Percentiles rank a stretch among this genome's conserved stretches.
These are phyloP conservation scores for Physcia stellaris DNA, from an alignment of 495 filamentous ascomycete genomes.

Conservation along the genomic window DNA sequence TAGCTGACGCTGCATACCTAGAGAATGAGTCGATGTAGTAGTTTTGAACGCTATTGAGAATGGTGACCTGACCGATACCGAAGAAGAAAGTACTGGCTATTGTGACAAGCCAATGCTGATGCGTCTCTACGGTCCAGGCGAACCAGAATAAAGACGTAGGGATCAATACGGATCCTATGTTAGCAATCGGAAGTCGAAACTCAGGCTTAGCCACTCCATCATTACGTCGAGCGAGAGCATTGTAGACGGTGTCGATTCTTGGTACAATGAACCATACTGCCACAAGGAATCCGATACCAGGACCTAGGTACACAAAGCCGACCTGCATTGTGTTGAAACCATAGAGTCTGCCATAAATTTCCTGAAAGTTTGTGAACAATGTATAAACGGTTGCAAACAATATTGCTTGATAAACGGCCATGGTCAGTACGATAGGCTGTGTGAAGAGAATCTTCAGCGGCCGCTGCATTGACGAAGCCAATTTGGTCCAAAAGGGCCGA, in stretches of 20 bases:
- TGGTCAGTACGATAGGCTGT: conserved; percentile 45
- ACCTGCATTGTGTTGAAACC: conserved; percentile 30
- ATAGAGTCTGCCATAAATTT: conserved; percentile 34
- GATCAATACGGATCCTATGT: conserved; percentile 32
- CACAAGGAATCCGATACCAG: conserved; percentile 40
- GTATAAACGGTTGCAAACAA: conserved; percentile 45
- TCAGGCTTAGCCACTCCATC: conserved; percentile 19
- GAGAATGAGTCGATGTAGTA: conserved; percentile 60
- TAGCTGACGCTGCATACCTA: conserved; percentile 43
- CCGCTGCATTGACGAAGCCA: conserved; percentile 23
- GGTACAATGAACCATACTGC: conserved; percentile 27
- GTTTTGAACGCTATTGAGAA: conserved; percentile 44
- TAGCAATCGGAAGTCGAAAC: conserved; percentile 33
- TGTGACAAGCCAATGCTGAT: conserved; percentile 44
- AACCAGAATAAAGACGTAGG: conserved; percentile 48
- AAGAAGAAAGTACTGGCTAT: conserved; percentile 44
- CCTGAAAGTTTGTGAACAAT: conserved; percentile 47
- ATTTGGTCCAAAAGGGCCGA: conserved; percentile 10
- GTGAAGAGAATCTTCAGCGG: conserved; percentile 44
- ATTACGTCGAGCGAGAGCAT: conserved; percentile 16
- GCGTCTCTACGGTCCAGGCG: conserved; percentile 47
- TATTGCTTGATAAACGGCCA: conserved; percentile 45
- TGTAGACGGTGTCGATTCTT: conserved; percentile 26
- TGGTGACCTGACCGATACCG: conserved; percentile 43
- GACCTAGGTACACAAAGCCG: conserved; percentile 48